Base-by-base conservation (phyloP, 805 yeast genomes). In the Jamesozyma rosinii region DNA sequence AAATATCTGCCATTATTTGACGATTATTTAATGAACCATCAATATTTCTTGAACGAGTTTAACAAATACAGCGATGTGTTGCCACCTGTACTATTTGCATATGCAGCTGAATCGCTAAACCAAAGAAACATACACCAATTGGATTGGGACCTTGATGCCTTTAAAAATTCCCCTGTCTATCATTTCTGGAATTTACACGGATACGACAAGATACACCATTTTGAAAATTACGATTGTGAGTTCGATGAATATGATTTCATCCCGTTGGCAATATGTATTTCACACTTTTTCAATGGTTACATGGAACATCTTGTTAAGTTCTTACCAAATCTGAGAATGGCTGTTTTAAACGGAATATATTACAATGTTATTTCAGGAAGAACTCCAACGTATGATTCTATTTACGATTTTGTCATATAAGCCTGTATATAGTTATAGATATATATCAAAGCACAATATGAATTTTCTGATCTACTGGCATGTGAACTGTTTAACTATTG, bases 1-100 rank as follows among this genome's bases (percentile, higher is more conserved):
- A 64, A 64, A 41, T 66, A 65, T 34, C 59, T 83, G 20, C 71
- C 72, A 0, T 49, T 72, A 10, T 67, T 79, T 40, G 94, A 83
- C 51, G 68, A 72, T 14, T 82, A 71, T 49, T 58, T 83, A 38
- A 72, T 79, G 72, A 70, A 74, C 38, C 94, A 83, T 54, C 76
- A 75, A 40, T 78, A 76, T 55, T 79, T 70, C 51, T 75, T 75
- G 46, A 58, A 58, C 4, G 56, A 63, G 2, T 65, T 66, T 6
- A 72, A 71, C 0, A 65, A 64, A 9, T 76, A 69, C 57, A 76
- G 72, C 44, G 92, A 83, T 50, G 65, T 83, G 54, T 74, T 77
- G 22, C 74, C 83, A 0, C 74, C 78, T 4, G 70, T 75, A 9
- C 60, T 81, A 42, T 70, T 81, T 50, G 78, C 75, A 24, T 66